These are phyloP conservation scores for Sphagnum contortum DNA, from an alignment of 225 moss, liverwort and hornwort species.

Conservation along the genomic window DNA sequence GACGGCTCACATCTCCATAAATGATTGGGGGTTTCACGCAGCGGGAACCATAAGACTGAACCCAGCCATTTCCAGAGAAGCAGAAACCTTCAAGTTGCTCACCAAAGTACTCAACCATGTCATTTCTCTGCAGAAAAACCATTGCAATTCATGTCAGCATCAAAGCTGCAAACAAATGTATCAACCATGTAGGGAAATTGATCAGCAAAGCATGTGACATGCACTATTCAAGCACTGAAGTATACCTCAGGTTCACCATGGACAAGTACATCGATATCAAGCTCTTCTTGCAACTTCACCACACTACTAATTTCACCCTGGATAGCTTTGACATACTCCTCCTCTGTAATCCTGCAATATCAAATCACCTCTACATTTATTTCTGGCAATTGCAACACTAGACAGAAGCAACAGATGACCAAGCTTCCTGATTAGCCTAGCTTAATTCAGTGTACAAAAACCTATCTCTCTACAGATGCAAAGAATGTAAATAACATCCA, in stretches of 20 bases:
- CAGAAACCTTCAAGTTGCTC: slow-evolving; percentile 57
- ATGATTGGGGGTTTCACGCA: slow-evolving; percentile 96
- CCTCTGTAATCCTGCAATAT: slow-evolving; percentile 52
- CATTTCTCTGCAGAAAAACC: slow-evolving; percentile 34
- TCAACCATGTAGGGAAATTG: no score
- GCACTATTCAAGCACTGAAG: background rate
- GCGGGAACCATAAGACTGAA: slow-evolving; percentile 83
- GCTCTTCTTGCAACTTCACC: slow-evolving; percentile 77
- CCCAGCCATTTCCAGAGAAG: slow-evolving; percentile 60
- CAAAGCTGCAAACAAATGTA: no score
- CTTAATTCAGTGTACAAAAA: no score
- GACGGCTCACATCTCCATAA: slow-evolving; percentile 87
- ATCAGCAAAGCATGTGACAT: no score
- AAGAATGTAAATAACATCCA: no score
- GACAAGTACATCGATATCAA: slow-evolving; percentile 82
- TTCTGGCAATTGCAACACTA: no score
- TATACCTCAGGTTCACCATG: slow-evolving; percentile 84
- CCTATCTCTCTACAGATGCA: no score
- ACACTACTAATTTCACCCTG: slow-evolving; percentile 72
- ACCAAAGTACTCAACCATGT: slow-evolving; percentile 71
- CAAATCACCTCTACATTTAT: no score
- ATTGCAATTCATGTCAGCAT: no score
- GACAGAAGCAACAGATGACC: no score
- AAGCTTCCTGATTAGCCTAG: no score
- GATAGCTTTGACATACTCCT: slow-evolving; percentile 75